These are phyloP conservation scores for Fusarium longipes DNA, from an alignment of 2,329 filamentous ascomycete species.

Conservation along the genomic window DNA sequence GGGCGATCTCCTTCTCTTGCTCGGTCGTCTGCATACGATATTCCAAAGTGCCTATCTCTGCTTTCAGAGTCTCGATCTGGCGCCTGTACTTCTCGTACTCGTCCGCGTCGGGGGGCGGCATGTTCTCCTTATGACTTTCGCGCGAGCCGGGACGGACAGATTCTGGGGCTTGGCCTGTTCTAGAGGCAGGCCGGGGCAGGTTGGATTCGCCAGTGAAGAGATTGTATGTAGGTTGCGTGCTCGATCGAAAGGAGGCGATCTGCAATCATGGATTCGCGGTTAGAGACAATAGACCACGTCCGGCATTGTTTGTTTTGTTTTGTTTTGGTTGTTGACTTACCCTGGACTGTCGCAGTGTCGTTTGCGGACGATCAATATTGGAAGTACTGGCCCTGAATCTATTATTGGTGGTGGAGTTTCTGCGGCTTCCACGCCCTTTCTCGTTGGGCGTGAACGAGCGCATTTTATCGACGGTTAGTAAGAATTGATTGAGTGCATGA, in stretches of 20 bases:
- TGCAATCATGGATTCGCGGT: conserved; percentile 35
- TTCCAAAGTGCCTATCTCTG: conserved; percentile 86
- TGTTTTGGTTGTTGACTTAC: conserved; percentile 50
- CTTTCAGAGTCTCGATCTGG: conserved; percentile 81
- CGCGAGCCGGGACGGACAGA: conserved; percentile 61
- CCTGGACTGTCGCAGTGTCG: conserved; percentile 53
- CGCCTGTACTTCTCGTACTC: conserved; percentile 68
- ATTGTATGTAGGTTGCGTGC: conserved; percentile 67
- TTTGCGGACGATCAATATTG: conserved; percentile 52
- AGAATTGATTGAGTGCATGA: neutral
- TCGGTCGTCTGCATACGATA: conserved; percentile 90
- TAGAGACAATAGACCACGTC: conserved; percentile 11
- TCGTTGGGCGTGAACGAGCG: conserved; percentile 50
- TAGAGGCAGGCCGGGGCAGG: conserved; percentile 52
- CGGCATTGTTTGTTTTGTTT: conserved; percentile 37
- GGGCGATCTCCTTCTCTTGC: conserved; percentile 85
- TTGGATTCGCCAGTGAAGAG: conserved; percentile 66
- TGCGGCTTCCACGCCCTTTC: conserved; percentile 47
- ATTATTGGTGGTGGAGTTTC: conserved; percentile 45
- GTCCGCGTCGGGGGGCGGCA: conserved; percentile 68
- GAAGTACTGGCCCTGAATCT: conserved; percentile 53
- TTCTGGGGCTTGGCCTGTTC: conserved; percentile 55
- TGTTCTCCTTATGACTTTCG: conserved; percentile 70
- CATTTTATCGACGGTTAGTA: conserved; percentile 44
- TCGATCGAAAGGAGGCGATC: conserved; percentile 61